Conservation (phyloP, 164 flowering plant genomes). For the Houttuynia cordata region DNA sequence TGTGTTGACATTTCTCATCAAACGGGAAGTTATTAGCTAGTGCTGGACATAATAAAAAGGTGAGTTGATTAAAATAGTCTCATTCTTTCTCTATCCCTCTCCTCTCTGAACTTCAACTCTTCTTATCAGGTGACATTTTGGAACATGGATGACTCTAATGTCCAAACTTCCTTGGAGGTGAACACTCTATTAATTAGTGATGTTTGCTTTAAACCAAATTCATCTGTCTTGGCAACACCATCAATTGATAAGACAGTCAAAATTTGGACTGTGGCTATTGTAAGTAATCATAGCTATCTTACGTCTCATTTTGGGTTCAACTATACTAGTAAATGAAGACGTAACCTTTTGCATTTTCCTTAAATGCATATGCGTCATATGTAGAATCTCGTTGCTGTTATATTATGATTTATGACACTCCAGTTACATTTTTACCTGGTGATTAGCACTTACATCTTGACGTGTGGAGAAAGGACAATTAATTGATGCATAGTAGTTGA, state of each 20-base stretch:
- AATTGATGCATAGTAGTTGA: no score
- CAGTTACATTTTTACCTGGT: no score
- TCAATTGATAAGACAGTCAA: constrained; percentile 73
- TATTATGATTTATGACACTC: no score
- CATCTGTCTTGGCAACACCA: constrained; percentile 67
- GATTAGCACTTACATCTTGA: no score
- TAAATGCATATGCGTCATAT: no score
- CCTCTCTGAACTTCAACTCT: not conserved
- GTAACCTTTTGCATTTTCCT: no score
- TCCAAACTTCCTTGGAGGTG: constrained; percentile 45
- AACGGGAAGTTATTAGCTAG: constrained; percentile 31
- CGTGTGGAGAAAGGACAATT: no score
- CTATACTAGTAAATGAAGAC: no score
- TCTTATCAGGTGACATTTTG: constrained; percentile 55
- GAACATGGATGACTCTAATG: constrained; percentile 45
- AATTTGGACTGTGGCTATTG: constrained; percentile 71
- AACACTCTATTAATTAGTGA: constrained; percentile 59
- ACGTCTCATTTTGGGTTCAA: not conserved
- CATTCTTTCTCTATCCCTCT: not conserved
- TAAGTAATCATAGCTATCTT: constrained; percentile 16
- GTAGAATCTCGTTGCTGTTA: no score
- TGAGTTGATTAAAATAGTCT: not conserved
- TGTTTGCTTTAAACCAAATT: constrained; percentile 70
- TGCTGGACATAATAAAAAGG: constrained; percentile 49
- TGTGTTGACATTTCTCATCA: constrained; percentile 31